Base-by-base conservation (phyloP, 164 flowering plant genomes). In the Nymphaea thermarum region DNA sequence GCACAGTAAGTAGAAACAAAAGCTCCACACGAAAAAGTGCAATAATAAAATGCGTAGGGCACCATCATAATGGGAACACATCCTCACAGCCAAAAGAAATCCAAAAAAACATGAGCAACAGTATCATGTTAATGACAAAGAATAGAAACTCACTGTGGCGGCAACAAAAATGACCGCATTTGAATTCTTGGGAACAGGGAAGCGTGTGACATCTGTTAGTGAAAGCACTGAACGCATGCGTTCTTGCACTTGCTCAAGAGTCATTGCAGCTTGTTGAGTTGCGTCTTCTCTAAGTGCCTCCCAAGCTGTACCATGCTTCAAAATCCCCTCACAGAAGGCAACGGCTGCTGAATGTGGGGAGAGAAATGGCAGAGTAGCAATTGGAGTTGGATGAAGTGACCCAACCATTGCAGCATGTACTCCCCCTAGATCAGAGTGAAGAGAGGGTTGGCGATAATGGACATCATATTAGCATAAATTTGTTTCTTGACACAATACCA, bases 361-460 rank as follows among this genome's bases (percentile, higher is more conserved):
- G 25, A 94, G 91, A 79, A 94, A 91, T 57, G 98, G 98, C 66
- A 94, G 85, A 25, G 98, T 94, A 42, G 99, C 99, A 78, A 94
- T 76, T 7, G 98, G 98, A 16, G 90, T 85, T 15, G 99, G 99
- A 78, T 94, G 91, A 70, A 94, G 83, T 11, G 99, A 86, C 76
- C 98, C 98, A 72, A 94, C 97, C 98, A 94, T 94, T 62, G 99
- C 93, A 71, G 99, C 99, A 82, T 94, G 99, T 25, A 94, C 96
- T 78, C 96, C 98, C 14, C 98, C 98, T 94, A 73, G 42, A 8
- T 8, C 14, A 15, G 57, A 51, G 57, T 51, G 57, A 51, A 51
- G 36, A 25, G 36, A 25, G 36, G 36, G 36, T 25, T 25, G 36
- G 36, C 36, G 36, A 25, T 25, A 25, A 25, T 25, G 36, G 36